These are phyloP conservation scores for Blastocystis sp. DNA, from an alignment of 352 stramenopile species.

Conservation along the genomic window DNA sequence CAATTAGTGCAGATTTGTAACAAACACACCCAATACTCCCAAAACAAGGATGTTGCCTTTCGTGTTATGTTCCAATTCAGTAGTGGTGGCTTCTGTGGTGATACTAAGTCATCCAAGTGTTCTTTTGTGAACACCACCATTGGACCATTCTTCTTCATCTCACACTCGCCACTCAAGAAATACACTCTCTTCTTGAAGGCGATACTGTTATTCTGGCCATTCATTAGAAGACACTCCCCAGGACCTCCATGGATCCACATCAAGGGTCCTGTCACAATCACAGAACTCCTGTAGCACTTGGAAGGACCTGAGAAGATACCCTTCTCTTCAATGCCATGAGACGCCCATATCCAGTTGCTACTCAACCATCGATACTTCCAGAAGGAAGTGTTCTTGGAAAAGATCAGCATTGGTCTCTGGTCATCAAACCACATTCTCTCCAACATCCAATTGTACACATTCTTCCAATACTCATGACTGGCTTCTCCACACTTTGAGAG, in stretches of 20 bases:
- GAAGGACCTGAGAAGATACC: background rate
- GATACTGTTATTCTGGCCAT: background rate
- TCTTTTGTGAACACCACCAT: background rate
- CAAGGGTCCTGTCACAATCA: background rate
- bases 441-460: background rate
- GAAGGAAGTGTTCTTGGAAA: background rate
- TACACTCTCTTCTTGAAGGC: background rate
- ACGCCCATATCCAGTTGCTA: conserved; percentile 1
- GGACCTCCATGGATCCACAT: conserved; percentile 5
- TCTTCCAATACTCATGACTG: background rate
- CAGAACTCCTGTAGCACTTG: background rate
- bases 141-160: background rate
- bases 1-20: background rate
- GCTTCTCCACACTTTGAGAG: background rate
- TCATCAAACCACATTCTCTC: background rate
- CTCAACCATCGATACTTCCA: background rate
- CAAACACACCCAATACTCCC: background rate
- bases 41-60: no score
- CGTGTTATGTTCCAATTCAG: conserved; percentile 16
- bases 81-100: background rate
- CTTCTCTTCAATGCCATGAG: background rate
- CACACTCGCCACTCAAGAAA: background rate
- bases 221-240: background rate
- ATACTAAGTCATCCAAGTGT: background rate
- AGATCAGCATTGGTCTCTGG: background rate